Percentiles rank a stretch among this genome's conserved stretches.
Evolutionary conservation across 2,329 filamentous ascomycete species (phyloP).

Genomic region (Trichoderma hamatum): DNA sequence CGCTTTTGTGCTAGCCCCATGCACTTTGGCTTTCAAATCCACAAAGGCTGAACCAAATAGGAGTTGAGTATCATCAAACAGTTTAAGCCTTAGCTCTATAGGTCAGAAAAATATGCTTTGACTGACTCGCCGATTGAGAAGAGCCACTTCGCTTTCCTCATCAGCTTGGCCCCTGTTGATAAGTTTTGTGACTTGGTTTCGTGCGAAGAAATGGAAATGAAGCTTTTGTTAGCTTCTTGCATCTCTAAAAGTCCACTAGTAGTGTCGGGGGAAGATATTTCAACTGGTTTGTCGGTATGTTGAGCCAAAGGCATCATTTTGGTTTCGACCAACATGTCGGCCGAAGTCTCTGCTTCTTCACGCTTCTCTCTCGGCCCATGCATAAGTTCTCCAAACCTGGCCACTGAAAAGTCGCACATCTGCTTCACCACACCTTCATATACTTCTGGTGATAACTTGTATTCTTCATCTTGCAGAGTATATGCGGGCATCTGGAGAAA

Average conservation of each 20-base stretch:
- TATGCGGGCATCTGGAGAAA: slow-evolving; percentile 15
- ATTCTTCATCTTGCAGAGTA: background rate
- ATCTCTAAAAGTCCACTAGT: background rate
- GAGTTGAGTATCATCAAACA: background rate
- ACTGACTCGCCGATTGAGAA: background rate
- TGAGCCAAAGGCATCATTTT: background rate
- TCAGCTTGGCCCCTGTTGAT: background rate
- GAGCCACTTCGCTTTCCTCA: slow-evolving; percentile 6
- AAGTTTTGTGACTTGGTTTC: background rate
- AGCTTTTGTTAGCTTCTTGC: background rate
- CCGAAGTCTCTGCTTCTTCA: background rate
- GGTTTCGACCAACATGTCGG: background rate
- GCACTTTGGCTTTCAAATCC: slow-evolving; percentile 6
- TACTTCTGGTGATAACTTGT: slow-evolving; percentile 8
- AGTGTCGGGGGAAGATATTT: background rate
- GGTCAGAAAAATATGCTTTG: background rate
- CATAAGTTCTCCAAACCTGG: background rate
- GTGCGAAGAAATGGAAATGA: background rate
- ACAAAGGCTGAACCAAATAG: background rate
- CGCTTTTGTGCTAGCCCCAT: background rate
- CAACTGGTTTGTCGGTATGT: background rate
- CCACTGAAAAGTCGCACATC: slow-evolving; percentile 15
- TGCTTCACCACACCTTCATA: background rate
- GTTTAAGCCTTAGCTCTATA: background rate
- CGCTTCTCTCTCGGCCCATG: background rate